These are phyloP conservation scores for Discostella stelligera DNA, from an alignment of 352 stramenopile species.

Conservation along the genomic window DNA sequence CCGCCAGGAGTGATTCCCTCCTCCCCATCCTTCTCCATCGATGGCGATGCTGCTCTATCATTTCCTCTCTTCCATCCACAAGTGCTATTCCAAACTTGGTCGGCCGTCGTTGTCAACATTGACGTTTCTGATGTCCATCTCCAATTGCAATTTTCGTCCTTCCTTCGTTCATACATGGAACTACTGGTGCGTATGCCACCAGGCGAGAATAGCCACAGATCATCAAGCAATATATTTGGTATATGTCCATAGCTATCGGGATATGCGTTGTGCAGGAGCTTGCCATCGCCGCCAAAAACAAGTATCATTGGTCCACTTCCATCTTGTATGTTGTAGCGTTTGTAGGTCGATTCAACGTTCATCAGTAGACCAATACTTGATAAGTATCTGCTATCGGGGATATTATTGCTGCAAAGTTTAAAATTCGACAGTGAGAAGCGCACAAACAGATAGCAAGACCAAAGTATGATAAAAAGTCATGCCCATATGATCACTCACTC, in stretches of 20 bases:
- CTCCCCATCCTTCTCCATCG: too few relatives aligned
- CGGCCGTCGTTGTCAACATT: not conserved
- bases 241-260: conserved; percentile 22
- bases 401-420: not conserved
- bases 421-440: not conserved
- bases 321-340: conserved; percentile 18
- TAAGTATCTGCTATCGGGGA: conserved; percentile 31
- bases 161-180: conserved; percentile 1
- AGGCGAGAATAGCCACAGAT: conserved; percentile 35
- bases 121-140: conserved; percentile 11
- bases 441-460: not conserved
- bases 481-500: conserved; percentile 11
- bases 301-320: conserved; percentile 21
- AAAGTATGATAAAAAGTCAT: too few relatives aligned
- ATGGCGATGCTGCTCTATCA: not conserved
- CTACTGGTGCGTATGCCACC: conserved; percentile 9
- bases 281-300: conserved; percentile 34
- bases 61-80: conserved; percentile 20
- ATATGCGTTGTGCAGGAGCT: conserved; percentile 28
- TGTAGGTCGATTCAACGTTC: conserved; percentile 8
- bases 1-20: not conserved
- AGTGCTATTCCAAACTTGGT: conserved; percentile 30
- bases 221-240: conserved; percentile 36
- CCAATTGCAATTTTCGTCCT: conserved; percentile 22
- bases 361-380: conserved; percentile 20